These are phyloP conservation scores for Lactifluus echinatus DNA, from an alignment of 768 basidiomycete genomes.

Conservation along the genomic window DNA sequence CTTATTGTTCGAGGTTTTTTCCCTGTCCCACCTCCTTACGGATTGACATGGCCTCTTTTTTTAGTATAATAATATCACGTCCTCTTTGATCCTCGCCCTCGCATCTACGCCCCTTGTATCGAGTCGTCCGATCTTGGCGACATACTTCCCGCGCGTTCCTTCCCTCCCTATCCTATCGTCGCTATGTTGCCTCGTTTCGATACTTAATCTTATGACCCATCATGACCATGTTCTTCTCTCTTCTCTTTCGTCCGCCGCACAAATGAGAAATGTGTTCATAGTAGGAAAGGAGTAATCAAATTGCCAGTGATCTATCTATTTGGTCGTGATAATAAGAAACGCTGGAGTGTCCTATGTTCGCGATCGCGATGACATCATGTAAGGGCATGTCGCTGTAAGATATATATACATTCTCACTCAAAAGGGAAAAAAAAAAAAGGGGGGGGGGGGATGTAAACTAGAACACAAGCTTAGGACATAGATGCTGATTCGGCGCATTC, in stretches of 20 bases:
- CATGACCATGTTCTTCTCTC: slow-evolving; percentile 12
- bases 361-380: neutral
- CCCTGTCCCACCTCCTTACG: neutral
- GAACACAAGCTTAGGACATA: neutral
- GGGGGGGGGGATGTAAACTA: neutral
- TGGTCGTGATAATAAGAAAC: neutral
- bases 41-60: slow-evolving; percentile 9
- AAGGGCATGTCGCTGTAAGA: neutral
- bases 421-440: neutral
- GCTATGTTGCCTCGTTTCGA: slow-evolving; percentile 8
- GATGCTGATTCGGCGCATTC: neutral
- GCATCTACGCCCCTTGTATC: neutral
- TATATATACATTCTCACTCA: neutral
- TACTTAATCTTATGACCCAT: slow-evolving; percentile 20
- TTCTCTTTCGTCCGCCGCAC: slow-evolving; percentile 4
- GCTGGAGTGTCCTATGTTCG: neutral
- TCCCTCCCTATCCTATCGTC: slow-evolving; percentile 15
- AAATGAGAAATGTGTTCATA: slow-evolving; percentile 12
- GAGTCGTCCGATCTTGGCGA: neutral
- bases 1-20: slow-evolving; percentile 16
- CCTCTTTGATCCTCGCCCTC: neutral
- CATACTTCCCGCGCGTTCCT: neutral
- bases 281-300: slow-evolving; percentile 10
- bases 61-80: slow-evolving; percentile 13
- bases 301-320: slow-evolving; percentile 10